Percentiles rank a stretch among this genome's conserved stretches.
phyloP scores from a whole-genome alignment of 2,329 filamentous ascomycete genomes.

The Pseudocercospora crystallina region DNA sequence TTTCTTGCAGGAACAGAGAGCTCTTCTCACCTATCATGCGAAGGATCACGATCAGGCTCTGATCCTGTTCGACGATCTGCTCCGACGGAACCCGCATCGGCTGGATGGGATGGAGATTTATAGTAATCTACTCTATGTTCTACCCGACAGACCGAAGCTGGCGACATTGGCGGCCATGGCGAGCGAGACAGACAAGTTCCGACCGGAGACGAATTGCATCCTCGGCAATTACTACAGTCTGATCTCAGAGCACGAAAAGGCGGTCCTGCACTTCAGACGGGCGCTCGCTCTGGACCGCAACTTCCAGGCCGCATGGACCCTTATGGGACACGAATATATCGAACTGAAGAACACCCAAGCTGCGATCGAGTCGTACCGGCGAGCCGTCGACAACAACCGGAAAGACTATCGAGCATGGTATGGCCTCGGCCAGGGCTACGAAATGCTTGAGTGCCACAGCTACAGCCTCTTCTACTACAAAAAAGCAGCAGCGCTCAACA shows the following conservation, averaged over 20 bases:
- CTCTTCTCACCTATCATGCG: slow-evolving; percentile 83
- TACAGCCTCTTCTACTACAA: slow-evolving; percentile 98
- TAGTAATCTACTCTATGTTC: slow-evolving; percentile 95
- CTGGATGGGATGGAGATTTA: slow-evolving; percentile 93
- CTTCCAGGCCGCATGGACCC: slow-evolving; percentile 92
- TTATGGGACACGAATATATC: slow-evolving; percentile 98
- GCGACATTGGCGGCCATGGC: slow-evolving; percentile 91
- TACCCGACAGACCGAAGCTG: slow-evolving; percentile 81
- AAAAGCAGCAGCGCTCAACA: slow-evolving; percentile 85
- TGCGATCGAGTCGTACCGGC: slow-evolving; percentile 92
- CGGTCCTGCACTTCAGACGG: slow-evolving; percentile 94
- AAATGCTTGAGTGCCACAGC: slow-evolving; percentile 95
- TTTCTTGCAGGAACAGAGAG: slow-evolving; percentile 87
- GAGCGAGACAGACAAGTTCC: slow-evolving; percentile 89
- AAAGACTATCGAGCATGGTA: slow-evolving; percentile 99
- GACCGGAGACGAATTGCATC: slow-evolving; percentile 94
- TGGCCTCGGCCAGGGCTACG: slow-evolving; percentile 92
- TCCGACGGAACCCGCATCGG: slow-evolving; percentile 64
- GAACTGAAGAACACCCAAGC: slow-evolving; percentile 98
- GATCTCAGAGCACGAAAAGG: slow-evolving; percentile 93
- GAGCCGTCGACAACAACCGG: slow-evolving; percentile 92
- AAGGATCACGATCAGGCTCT: slow-evolving; percentile 68
- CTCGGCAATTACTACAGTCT: slow-evolving; percentile 97
- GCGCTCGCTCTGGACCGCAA: slow-evolving; percentile 85
- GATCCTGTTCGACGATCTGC: slow-evolving; percentile 53